Conservation (phyloP, 768 basidiomycete genomes). For the Favolaschia claudopus region DNA sequence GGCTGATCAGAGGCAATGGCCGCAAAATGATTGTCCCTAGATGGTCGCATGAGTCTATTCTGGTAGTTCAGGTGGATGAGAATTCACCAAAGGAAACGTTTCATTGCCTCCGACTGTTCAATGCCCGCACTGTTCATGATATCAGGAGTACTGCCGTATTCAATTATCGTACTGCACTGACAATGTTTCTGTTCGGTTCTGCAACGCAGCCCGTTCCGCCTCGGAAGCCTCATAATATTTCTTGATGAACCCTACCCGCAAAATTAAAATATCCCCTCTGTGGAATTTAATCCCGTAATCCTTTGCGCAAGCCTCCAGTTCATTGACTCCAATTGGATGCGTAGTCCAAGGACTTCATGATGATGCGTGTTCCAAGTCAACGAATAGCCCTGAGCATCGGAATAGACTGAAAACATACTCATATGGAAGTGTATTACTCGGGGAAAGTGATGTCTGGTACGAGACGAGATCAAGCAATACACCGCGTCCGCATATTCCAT, state of each 20-base stretch:
- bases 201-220: constrained; percentile 52
- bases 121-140: constrained; percentile 63
- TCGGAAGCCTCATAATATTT: constrained; percentile 55
- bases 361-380: no score
- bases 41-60: not conserved
- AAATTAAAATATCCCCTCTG: constrained; percentile 65
- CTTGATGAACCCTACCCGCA: constrained; percentile 70
- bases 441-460: constrained; percentile 49
- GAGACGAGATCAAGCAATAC: constrained; percentile 70
- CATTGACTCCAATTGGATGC: constrained; percentile 57
- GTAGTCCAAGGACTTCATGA: constrained; percentile 70
- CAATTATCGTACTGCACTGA: constrained; percentile 38
- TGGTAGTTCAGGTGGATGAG: not conserved
- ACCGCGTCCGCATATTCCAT: constrained; percentile 74
- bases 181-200: constrained; percentile 58
- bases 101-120: constrained; percentile 75
- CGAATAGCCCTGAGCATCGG: no score
- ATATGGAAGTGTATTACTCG: constrained; percentile 54
- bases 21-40: constrained; percentile 77
- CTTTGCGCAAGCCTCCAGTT: constrained; percentile 65
- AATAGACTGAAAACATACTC: no score
- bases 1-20: constrained; percentile 76
- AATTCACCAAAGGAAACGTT: constrained; percentile 71
- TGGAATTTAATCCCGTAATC: constrained; percentile 65
- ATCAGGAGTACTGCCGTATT: not conserved